Evolutionary conservation across 805 yeast species (phyloP), one percentile per base, ranked within the genome.

Genomic region (Spathaspora passalidarum): DNA sequence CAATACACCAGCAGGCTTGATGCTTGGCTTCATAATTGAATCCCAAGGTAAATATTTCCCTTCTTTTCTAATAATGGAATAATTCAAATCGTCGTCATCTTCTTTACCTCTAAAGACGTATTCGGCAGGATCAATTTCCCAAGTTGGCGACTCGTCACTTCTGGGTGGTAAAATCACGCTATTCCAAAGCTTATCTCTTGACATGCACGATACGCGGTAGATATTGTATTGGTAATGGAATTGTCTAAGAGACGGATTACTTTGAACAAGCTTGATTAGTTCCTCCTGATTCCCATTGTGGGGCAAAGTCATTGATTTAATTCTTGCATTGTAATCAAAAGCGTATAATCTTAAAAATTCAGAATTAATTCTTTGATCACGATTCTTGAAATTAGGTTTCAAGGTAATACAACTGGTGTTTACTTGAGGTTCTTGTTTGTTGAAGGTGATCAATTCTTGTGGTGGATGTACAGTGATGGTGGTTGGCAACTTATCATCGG

Each of bases 101-200:
- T 42, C 41, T 9, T 42, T 44, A 21, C 51, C 55, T 11, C 53
- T 55, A 16, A 23, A 65, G 8, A 63, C 43, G 48, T 61, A 63
- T 17, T 44, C 22, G n/a, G 51, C 46, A 37, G 50, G 45, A 47
- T 62, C 59, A 10, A 68, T 55, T 18, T 45, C 32, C 11, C 34
- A 20, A 6, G 38, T 19, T 1, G 69, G 71, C 8, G 56, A 48
- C 1, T 54, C 48, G 51, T 80, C 86, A 1, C 50, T 47, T 38
- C 84, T 63, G 19, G 85, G 83, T 3, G 76, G 73, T 25, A 81
- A 56, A 4, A 81, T 68, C 13, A 81, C 81, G 42, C 67, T 69
- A 32, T 69, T 66, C 83, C 83, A 80, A 39, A 80, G 59, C 54
- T 78, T 74, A 38, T 78, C 79, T 44, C 79, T 63, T 3, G 79